Percentiles rank a stretch among this genome's conserved stretches.
Conservation (phyloP, 1,139 yeast species). For the Candida sanyaensis region DNA sequence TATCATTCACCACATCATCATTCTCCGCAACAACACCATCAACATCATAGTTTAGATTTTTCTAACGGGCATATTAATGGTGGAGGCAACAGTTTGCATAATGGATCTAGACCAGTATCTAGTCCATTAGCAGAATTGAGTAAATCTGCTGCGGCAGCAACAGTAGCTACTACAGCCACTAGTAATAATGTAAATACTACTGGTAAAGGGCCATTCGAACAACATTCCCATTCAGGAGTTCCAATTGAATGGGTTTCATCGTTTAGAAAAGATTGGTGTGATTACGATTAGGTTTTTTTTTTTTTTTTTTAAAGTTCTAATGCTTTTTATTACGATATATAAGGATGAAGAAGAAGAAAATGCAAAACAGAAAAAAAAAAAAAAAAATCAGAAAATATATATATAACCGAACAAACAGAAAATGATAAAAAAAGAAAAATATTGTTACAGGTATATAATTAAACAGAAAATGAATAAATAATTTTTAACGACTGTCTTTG, state of each 20-base stretch:
- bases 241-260: constrained; percentile 12
- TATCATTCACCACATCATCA: not conserved
- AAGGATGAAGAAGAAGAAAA: not conserved
- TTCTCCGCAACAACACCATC: not conserved
- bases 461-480: not conserved
- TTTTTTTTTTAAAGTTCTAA: not conserved
- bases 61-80: not conserved
- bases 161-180: not conserved
- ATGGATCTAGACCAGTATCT: constrained; percentile 7
- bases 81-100: not conserved
- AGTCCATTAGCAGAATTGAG: constrained; percentile 8
- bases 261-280: constrained; percentile 36
- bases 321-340: not conserved
- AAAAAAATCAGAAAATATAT: not conserved
- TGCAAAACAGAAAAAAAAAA: not conserved
- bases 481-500: not conserved
- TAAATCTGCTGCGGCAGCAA: constrained; percentile 9
- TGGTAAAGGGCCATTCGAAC: not conserved
- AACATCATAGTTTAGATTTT: constrained; percentile 6
- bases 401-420: not conserved
- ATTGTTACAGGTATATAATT: no score
- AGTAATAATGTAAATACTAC: not conserved
- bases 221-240: constrained; percentile 2
- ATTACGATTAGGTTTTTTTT: constrained; percentile 25
- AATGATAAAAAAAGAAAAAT: not conserved